phyloP scores from a whole-genome alignment of 2,329 filamentous ascomycete genomes.

The Cladorrhinum sp. region DNA sequence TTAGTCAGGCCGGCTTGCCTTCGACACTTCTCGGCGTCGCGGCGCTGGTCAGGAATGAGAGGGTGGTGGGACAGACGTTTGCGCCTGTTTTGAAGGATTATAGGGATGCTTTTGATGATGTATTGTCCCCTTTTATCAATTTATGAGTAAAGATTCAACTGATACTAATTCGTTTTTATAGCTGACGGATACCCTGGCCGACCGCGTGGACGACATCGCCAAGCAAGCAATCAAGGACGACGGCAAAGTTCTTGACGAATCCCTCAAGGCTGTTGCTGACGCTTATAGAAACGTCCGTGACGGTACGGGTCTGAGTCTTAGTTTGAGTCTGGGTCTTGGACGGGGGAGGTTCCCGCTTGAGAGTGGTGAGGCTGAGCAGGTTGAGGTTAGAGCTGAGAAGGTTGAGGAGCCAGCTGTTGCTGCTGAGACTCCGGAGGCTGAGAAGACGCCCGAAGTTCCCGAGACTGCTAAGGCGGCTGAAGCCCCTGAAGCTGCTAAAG shows the following conservation, averaged over 20 bases:
- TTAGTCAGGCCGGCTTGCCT: not conserved
- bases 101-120: not conserved
- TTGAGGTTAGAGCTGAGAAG: not conserved
- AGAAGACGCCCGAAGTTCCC: not conserved
- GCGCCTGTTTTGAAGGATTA: not conserved
- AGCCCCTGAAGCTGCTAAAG: too few species aligned
- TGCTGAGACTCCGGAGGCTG: not conserved
- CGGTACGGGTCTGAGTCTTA: not conserved
- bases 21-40: not conserved
- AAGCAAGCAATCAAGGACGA: not conserved
- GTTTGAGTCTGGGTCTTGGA: not conserved
- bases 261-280: not conserved
- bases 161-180: not conserved
- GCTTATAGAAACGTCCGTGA: not conserved
- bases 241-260: not conserved
- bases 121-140: not conserved
- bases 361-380: not conserved
- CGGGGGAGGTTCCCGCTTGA: not conserved
- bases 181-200: not conserved
- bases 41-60: not conserved
- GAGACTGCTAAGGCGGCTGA: too few species aligned
- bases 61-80: not conserved
- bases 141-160: not conserved
- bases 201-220: not conserved
- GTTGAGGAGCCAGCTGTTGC: not conserved